Evolutionary conservation across 768 basidiomycete species (phyloP).

Genomic region (Agrocybe praecox): DNA sequence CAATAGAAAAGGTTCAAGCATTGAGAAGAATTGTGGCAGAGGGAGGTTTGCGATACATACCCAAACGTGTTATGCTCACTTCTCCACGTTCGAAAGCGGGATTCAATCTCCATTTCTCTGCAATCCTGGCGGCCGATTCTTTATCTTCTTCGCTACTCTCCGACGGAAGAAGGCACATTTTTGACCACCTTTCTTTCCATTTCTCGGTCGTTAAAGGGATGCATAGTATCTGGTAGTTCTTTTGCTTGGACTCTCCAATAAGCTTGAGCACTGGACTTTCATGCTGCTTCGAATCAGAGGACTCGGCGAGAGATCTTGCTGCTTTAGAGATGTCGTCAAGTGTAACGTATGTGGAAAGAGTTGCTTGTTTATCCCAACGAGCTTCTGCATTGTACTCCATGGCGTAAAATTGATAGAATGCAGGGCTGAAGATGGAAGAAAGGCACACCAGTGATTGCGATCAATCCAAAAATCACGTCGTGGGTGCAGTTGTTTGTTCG

Average conservation of each 20-base stretch:
- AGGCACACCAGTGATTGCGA: neutral
- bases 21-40: conserved; percentile 11
- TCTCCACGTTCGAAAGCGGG: conserved; percentile 83
- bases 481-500: conserved; percentile 13
- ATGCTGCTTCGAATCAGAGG: conserved; percentile 14
- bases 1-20: neutral
- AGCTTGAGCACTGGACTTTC: conserved; percentile 56
- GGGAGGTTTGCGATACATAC: conserved; percentile 47
- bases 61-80: conserved; percentile 88
- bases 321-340: conserved; percentile 43
- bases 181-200: conserved; percentile 88
- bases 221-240: conserved; percentile 77
- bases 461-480: conserved; percentile 8
- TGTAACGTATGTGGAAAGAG: conserved; percentile 39
- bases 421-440: neutral
- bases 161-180: conserved; percentile 78
- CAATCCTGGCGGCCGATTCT: conserved; percentile 56
- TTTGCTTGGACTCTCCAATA: conserved; percentile 51
- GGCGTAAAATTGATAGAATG: neutral
- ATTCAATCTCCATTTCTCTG: conserved; percentile 86
- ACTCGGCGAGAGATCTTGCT: conserved; percentile 12
- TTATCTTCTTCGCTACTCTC: conserved; percentile 35
- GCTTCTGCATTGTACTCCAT: conserved; percentile 15
- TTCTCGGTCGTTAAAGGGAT: conserved; percentile 86
- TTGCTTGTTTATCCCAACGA: conserved; percentile 37